These are phyloP conservation scores for Tylopilus sp. DNA, from an alignment of 768 basidiomycete species.

Conservation along the genomic window DNA sequence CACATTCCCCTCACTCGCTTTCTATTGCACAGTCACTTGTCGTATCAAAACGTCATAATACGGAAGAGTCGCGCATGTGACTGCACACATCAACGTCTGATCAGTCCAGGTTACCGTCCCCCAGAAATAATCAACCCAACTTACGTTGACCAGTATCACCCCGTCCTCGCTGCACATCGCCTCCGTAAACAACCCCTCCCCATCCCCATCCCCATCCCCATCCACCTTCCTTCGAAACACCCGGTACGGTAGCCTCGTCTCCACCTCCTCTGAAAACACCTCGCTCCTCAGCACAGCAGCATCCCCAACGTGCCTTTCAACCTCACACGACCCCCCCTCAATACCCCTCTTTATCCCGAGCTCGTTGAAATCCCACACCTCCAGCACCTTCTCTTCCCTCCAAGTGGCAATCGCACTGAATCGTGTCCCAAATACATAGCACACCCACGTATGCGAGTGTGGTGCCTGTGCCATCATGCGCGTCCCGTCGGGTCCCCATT, in stretches of 20 bases:
- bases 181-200: conserved; percentile 16
- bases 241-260: conserved; percentile 47
- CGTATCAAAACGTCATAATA: conserved; percentile 27
- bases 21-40: neutral
- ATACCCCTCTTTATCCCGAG: conserved; percentile 32
- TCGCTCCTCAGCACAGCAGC: conserved; percentile 23
- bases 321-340: conserved; percentile 6
- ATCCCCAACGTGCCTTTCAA: conserved; percentile 26
- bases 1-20: conserved; percentile 14
- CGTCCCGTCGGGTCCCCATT: conserved; percentile 50
- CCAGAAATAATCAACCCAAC: conserved; percentile 2
- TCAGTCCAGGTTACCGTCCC: neutral
- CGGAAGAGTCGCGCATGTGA: conserved; percentile 24
- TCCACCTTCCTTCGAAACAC: conserved; percentile 29
- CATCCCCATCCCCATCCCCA: conserved; percentile 6
- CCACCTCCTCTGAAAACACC: conserved; percentile 40
- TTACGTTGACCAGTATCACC: conserved; percentile 49
- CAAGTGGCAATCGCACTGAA: conserved; percentile 32
- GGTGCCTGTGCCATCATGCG: conserved; percentile 39
- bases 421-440: conserved; percentile 51
- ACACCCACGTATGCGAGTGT: conserved; percentile 50
- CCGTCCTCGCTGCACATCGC: conserved; percentile 58
- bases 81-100: conserved; percentile 4
- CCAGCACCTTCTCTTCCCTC: conserved; percentile 21
- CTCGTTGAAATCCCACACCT: conserved; percentile 54